Evolutionary conservation across 768 basidiomycete species (phyloP), one percentile per base, ranked within the genome.

Genomic region (Kwoniella botswanensis): DNA sequence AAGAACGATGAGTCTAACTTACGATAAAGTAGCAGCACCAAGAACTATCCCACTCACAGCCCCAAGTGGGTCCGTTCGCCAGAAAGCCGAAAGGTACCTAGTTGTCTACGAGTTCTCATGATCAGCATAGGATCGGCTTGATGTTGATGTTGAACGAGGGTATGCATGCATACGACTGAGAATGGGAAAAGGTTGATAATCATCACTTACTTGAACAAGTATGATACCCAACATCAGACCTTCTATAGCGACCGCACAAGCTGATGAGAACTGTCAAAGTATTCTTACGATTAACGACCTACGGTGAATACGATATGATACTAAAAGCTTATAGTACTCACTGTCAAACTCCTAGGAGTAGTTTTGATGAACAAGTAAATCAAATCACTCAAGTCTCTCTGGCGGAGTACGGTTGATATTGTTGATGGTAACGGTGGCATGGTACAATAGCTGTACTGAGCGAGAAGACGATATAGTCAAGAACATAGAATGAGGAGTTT

Each of bases 11-110:
- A 29, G 7, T 18, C 12, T 10, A 52, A 63, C 68, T 50, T 46
- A 70, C 68, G 65, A 50, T 6, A 61, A 46, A 7, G 53, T 50
- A 56, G 56, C 26, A 6, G 55, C 55, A n/a, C 68, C 68, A 22
- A 70, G 57, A 1, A 60, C 24, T 41, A 70, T 65, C 11, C 52
- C 56, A 24, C 42, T 5, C 11, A 63, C 21, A 18, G 63, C 63
- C 68, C 62, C 65, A 58, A 65, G 42, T 9, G 68, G 63, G 46
- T 70, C 68, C 26, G 68, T 58, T 1, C 63, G 55, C 18, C 55
- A n/a, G 26, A 70, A 70, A 22, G 29, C n/a, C 4, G 46, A 10
- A 35, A 70, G 63, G 42, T 70, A 70, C 22, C 26, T 43, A 10
- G 68, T 65, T 1, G 63, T 65, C 68, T 70, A 24, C 24, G 52